phyloP scores from a whole-genome alignment of 345 rosid genomes.

The Angophora floribunda region DNA sequence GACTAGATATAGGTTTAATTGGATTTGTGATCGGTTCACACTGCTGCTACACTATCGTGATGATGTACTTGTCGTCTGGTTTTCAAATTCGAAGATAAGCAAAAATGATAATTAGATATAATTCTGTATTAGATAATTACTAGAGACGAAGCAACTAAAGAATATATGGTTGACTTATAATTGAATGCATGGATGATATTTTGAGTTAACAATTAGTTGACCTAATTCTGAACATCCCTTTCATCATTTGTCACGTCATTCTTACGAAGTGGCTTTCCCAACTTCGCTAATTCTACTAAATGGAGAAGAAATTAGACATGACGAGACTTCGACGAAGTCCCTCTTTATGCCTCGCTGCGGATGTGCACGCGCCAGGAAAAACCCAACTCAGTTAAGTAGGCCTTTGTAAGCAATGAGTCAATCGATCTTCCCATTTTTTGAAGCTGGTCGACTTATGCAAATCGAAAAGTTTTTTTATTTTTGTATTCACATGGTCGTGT shows the following conservation, averaged over 20 bases:
- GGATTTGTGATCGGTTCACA: neutral
- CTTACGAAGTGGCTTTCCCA: neutral
- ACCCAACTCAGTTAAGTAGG: neutral
- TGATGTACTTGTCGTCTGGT: neutral
- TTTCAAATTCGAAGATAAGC: neutral
- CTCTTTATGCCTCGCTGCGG: neutral
- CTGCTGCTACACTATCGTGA: neutral
- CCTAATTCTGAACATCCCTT: neutral
- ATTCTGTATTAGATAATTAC: neutral
- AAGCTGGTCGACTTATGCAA: neutral
- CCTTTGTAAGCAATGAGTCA: neutral
- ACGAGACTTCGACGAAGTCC: neutral
- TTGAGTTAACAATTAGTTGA: neutral
- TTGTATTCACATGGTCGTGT: neutral
- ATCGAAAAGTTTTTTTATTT: too few relatives aligned
- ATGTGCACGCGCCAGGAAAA: neutral
- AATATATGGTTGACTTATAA: neutral
- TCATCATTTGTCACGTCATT: neutral
- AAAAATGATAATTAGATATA: neutral
- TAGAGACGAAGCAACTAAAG: neutral
- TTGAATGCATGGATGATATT: neutral
- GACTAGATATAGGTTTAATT: neutral
- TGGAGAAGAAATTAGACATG: neutral
- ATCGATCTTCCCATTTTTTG: neutral
- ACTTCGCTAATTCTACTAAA: neutral